Percentiles rank a stretch among this genome's conserved stretches.
These are phyloP conservation scores for Wickerhamia fluorescens DNA, from an alignment of 805 yeast genomes.

Conservation along the genomic window DNA sequence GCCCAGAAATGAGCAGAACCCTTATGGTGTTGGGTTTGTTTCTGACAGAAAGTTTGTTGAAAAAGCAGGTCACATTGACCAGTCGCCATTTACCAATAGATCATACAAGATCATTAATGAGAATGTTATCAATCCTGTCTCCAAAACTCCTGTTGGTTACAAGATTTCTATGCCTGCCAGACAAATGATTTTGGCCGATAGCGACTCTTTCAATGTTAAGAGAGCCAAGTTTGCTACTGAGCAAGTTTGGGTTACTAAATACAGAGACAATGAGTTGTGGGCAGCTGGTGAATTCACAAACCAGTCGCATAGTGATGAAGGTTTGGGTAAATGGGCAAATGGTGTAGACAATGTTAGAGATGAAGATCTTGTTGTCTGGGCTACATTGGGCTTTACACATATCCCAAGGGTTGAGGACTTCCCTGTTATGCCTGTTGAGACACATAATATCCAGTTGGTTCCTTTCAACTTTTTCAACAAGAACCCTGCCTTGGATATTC, in stretches of 20 bases:
- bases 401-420: conserved; percentile 79
- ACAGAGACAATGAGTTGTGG: conserved; percentile 61
- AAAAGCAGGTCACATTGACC: conserved; percentile 65
- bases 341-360: conserved; percentile 64
- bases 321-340: conserved; percentile 65
- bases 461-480: conserved; percentile 72
- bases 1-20: conserved; percentile 50
- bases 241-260: conserved; percentile 78
- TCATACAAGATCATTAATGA: conserved; percentile 71
- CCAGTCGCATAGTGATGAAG: conserved; percentile 66
- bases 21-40: conserved; percentile 63
- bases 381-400: conserved; percentile 75
- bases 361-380: conserved; percentile 74
- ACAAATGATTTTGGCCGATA: conserved; percentile 66
- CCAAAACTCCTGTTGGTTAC: conserved; percentile 70
- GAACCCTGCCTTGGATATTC: conserved; percentile 75
- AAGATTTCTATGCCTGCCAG: conserved; percentile 68
- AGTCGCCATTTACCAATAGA: conserved; percentile 70
- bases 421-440: conserved; percentile 88
- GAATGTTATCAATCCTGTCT: conserved; percentile 58
- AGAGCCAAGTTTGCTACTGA: conserved; percentile 73
- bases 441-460: conserved; percentile 53
- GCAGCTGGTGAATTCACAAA: conserved; percentile 87
- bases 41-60: conserved; percentile 59
- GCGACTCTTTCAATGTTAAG: conserved; percentile 55